Percentiles rank a stretch among this genome's conserved stretches.
phyloP scores from a whole-genome alignment of 306 rosid species.

The Trifolium repens region DNA sequence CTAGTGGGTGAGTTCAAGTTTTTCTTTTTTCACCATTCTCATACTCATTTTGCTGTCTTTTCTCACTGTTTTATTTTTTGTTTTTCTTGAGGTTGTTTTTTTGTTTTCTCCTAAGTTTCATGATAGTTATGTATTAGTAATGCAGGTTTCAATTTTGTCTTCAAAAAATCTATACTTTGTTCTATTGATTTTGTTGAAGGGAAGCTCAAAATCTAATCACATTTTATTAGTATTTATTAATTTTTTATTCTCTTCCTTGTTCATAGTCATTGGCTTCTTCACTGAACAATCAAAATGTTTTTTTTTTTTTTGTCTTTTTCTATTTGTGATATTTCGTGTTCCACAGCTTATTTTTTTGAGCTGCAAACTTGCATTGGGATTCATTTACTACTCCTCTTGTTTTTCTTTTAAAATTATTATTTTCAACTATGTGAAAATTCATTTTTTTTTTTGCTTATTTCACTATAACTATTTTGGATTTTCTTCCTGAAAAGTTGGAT shows the following conservation, averaged over 20 bases:
- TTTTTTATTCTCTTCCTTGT: constrained; percentile 32
- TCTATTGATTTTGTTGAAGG: no score
- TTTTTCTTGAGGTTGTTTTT: not conserved
- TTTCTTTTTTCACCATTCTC: not conserved
- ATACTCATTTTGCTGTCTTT: not conserved
- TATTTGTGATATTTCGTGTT: constrained; percentile 47
- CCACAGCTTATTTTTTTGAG: constrained; percentile 30
- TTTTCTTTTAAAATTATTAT: not conserved
- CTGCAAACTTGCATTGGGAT: constrained; percentile 39
- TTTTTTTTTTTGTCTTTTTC: constrained; percentile 42
- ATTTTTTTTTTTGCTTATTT: not conserved
- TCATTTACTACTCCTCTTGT: constrained; percentile 5
- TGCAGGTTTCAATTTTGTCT: no score
- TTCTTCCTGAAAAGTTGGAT: constrained; percentile 45
- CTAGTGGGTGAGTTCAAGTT: constrained; percentile 36
- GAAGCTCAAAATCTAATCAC: not conserved
- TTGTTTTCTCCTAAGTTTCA: not conserved
- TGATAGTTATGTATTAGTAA: no score
- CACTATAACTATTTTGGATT: constrained; percentile 34
- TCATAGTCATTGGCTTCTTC: not conserved
- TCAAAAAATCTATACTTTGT: no score
- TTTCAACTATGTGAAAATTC: constrained; percentile 1
- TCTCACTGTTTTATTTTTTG: constrained; percentile 32
- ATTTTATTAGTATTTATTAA: constrained; percentile 15
- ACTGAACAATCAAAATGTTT: constrained; percentile 43